These are phyloP conservation scores for Cadophora sp. DNA, from an alignment of 2,329 filamentous ascomycete species.

Conservation along the genomic window DNA sequence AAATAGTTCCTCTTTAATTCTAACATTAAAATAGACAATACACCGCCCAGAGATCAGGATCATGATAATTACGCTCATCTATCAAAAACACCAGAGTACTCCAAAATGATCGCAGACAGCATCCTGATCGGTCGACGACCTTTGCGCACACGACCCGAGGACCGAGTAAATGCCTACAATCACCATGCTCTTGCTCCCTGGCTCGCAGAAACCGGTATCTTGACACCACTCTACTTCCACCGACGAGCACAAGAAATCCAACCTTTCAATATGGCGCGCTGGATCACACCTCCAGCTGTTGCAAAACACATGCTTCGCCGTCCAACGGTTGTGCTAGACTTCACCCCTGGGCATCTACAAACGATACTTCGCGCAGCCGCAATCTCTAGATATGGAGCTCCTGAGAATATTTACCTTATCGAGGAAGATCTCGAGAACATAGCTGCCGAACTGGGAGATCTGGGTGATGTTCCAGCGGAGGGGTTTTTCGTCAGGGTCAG, in stretches of 20 bases:
- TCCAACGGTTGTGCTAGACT: background rate
- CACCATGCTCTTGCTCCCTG: constrained; percentile 3
- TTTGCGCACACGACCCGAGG: background rate
- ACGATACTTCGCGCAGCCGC: background rate
- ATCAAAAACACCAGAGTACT: background rate
- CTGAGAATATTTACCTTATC: background rate
- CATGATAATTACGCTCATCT: too few species aligned
- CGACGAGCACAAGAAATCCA: background rate
- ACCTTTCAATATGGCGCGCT: constrained; percentile 9
- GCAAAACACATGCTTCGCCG: constrained; percentile 1
- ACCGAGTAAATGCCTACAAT: constrained; percentile 6
- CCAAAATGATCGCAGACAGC: background rate
- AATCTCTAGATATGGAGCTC: background rate
- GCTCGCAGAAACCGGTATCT: background rate
- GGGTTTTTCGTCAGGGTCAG: background rate
- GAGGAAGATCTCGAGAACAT: background rate
- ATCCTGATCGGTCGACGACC: background rate
- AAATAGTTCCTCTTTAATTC: too few species aligned
- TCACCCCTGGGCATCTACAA: background rate
- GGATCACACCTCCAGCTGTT: background rate
- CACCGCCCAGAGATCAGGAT: too few species aligned
- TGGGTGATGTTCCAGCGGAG: background rate
- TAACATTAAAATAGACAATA: too few species aligned
- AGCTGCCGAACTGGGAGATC: background rate
- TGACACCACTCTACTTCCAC: constrained; percentile 6